These are phyloP conservation scores for Microsporum canis DNA, from an alignment of 2,329 filamentous ascomycete genomes.

Conservation along the genomic window DNA sequence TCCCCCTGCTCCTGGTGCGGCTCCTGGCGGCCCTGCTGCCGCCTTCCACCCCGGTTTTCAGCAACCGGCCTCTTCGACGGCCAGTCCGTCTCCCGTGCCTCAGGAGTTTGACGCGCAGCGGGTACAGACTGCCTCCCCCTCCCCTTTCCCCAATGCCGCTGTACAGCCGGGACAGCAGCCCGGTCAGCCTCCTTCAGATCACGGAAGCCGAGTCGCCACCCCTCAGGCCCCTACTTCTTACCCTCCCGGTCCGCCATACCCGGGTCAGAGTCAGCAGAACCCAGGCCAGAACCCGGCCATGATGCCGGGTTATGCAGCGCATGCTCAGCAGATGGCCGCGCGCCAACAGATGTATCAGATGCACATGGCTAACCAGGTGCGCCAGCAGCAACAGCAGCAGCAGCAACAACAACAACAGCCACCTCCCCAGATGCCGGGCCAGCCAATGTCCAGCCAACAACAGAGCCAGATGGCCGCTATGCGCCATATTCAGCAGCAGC, in stretches of 20 bases:
- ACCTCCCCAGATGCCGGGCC: neutral
- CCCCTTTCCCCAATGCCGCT: constrained; percentile 70
- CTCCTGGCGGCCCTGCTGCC: neutral
- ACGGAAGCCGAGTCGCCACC: constrained; percentile 53
- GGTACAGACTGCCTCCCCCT: constrained; percentile 84
- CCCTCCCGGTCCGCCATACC: constrained; percentile 41
- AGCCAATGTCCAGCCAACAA: neutral
- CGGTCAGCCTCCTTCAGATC: constrained; percentile 62
- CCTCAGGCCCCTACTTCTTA: constrained; percentile 59
- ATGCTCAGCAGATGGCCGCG: constrained; percentile 50
- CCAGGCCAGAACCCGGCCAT: constrained; percentile 25
- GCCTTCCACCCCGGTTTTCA: constrained; percentile 32
- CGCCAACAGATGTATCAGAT: constrained; percentile 75
- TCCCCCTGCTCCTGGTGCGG: neutral
- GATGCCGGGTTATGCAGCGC: constrained; percentile 40
- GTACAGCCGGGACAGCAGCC: constrained; percentile 48
- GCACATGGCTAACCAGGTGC: constrained; percentile 66
- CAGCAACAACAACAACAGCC: constrained; percentile 19
- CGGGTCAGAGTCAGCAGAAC: constrained; percentile 28
- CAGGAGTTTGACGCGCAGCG: constrained; percentile 59
- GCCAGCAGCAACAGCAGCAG: constrained; percentile 38
- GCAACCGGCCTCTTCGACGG: constrained; percentile 66
- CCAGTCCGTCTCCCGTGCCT: constrained; percentile 86
- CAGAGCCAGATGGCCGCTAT: neutral
- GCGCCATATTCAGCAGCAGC: constrained; percentile 17